Base-by-base conservation (phyloP, 2,329 filamentous ascomycete species). In the Fusarium poae region DNA sequence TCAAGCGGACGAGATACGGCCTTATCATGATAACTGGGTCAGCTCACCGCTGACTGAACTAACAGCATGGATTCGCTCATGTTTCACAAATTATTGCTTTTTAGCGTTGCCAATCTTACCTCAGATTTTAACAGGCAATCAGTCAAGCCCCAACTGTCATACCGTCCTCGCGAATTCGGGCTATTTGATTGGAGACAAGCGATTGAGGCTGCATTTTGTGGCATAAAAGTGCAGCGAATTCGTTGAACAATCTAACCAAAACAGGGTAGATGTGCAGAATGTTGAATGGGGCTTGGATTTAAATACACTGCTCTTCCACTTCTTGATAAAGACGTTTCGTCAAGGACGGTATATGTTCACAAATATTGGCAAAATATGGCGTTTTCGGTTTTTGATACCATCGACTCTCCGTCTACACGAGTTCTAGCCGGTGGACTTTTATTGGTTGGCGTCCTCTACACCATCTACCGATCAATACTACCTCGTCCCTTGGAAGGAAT, bases 401-500 rank as follows among this genome's bases (percentile, higher is more conserved):
- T 62, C 16, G 56, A 39, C n/a, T 37, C 25, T 10, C 12, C 30
- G 4, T 32, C 43, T 4, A 54, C 35, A 6, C 44, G 44, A 18
- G 2, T 52, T 9, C 13, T 65, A 1, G 34, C 48, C 10, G 65
- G 44, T 12, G 42, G 43, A 16, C 48, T 64, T 1, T 18, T 68
- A 18, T 48, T 68, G 6, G 49, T 32, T 18, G 53, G 53, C 10
- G 30, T 68, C 9, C 20, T 15, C 7, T 68, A 65, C 53, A 55
- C 44, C 10, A 46, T 68, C 18, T 64, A 64, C 15, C 50, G 39
- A 48, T 42, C 37, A 6, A 44, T 68, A 39, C 55, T 68, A 20
- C 65, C 65, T 9, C 53, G 32, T 16, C 65, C 65, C 15, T 32
- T 68, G 8, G 23, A 53, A 7, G 65, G 46, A 18, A 68, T 68